Evolutionary conservation across 371 early-diverging fungal species (phyloP).

Genomic region (Lichtheimia corymbifera): DNA sequence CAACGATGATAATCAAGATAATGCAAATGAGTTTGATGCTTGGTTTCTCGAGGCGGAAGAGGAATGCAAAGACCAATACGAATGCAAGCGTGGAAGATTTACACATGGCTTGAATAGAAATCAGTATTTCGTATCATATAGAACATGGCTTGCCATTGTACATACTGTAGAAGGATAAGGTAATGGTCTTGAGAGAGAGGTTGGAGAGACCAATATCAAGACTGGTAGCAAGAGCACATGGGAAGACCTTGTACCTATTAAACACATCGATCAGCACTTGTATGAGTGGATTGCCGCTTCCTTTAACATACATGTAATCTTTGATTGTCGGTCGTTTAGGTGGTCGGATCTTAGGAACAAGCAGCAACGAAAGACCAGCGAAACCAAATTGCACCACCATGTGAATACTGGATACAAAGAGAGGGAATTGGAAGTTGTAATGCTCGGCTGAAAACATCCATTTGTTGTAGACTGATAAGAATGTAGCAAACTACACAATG

Average conservation of each 20-base stretch:
- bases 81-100: slow-evolving; percentile 89
- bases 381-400: slow-evolving; percentile 73
- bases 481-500: slow-evolving; percentile 56
- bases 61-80: slow-evolving; percentile 85
- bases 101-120: slow-evolving; percentile 73
- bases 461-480: slow-evolving; percentile 84
- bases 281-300: background rate
- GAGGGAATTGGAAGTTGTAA: slow-evolving; percentile 77
- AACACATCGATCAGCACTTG: background rate
- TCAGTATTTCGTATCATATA: background rate
- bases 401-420: slow-evolving; percentile 77
- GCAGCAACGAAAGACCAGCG: slow-evolving; percentile 54
- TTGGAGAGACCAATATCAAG: slow-evolving; percentile 92
- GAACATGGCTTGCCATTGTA: slow-evolving; percentile 17
- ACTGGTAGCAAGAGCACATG: slow-evolving; percentile 87
- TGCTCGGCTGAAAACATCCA: slow-evolving; percentile 81
- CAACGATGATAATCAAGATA: slow-evolving; percentile 76
- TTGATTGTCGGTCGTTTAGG: slow-evolving; percentile 44
- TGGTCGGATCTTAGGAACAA: slow-evolving; percentile 59
- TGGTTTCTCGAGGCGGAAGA: slow-evolving; percentile 80
- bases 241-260: slow-evolving; percentile 64
- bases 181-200: slow-evolving; percentile 78
- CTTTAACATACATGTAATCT: slow-evolving; percentile 57
- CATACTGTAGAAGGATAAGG: slow-evolving; percentile 84
- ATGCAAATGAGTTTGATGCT: slow-evolving; percentile 67